Conservation (phyloP, 352 stramenopile genomes). For the Phytophthora rubi region DNA sequence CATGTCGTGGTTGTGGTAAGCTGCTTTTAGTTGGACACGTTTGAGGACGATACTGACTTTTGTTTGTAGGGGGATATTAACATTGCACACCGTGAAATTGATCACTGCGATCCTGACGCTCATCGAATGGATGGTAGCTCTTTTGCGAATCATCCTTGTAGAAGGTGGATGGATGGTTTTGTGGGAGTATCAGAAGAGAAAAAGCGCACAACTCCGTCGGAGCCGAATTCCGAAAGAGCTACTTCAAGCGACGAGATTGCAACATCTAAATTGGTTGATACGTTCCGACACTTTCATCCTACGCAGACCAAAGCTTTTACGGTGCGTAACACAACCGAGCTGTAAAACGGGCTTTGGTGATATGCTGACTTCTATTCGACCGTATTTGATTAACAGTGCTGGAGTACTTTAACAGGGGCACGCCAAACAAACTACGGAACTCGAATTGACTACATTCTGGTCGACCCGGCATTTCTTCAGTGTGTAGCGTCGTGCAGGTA, state of each 20-base stretch:
- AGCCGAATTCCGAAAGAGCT: background rate
- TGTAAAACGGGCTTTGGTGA: background rate
- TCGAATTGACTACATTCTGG: constrained; percentile 92
- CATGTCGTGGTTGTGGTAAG: constrained; percentile 73
- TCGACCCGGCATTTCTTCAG: constrained; percentile 58
- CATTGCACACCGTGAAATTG: constrained; percentile 77
- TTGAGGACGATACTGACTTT: constrained; percentile 7
- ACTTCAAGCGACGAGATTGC: background rate
- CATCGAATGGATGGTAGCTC: constrained; percentile 32
- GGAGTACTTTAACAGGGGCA: constrained; percentile 85
- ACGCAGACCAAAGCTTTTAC: constrained; percentile 80
- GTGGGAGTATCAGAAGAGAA: constrained; percentile 25
- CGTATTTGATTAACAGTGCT: constrained; percentile 61
- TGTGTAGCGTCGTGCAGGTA: constrained; percentile 68
- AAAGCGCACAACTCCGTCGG: background rate
- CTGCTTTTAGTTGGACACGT: background rate
- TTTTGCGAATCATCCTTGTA: constrained; percentile 72
- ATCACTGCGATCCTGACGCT: constrained; percentile 69
- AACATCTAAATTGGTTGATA: constrained; percentile 64
- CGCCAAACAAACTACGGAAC: constrained; percentile 92
- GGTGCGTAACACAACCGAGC: constrained; percentile 33
- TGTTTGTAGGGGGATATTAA: constrained; percentile 80
- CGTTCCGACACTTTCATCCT: constrained; percentile 84
- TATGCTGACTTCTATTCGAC: constrained; percentile 1
- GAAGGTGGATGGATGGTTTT: constrained; percentile 73